A percentile compares a stretch with the other conserved stretches of the same genome.
Conservation (phyloP, 2,329 filamentous ascomycete genomes). For the Fusarium sp. region DNA sequence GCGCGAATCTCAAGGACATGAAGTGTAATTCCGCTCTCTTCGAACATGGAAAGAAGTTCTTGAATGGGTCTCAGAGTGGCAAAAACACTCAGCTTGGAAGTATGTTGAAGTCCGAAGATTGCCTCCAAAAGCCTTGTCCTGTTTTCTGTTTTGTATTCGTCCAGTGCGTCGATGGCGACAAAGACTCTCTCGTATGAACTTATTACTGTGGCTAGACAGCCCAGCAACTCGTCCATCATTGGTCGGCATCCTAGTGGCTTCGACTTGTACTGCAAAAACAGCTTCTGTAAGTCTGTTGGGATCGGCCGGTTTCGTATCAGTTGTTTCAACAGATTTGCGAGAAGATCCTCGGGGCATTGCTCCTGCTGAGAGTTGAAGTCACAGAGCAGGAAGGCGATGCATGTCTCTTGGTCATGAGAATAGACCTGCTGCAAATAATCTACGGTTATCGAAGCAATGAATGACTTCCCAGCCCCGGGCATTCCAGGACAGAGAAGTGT, state of each 20-base stretch:
- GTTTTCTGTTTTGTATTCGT: background rate
- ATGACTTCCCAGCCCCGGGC: background rate
- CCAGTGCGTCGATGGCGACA: background rate
- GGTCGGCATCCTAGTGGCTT: background rate
- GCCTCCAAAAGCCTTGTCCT: background rate
- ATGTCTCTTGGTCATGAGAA: background rate
- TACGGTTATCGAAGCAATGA: background rate
- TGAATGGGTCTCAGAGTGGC: background rate
- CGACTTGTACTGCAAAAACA: background rate
- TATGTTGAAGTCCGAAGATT: background rate
- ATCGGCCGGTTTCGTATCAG: background rate
- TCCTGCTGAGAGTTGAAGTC: background rate
- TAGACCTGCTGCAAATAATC: background rate
- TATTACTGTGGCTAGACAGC: background rate
- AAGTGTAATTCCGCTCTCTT: background rate
- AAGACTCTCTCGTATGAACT: background rate
- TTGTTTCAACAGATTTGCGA: background rate
- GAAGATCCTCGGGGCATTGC: background rate
- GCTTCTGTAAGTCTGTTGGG: background rate
- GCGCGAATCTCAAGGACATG: background rate
- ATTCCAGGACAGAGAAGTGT: background rate
- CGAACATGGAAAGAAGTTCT: background rate
- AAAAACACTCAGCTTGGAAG: background rate
- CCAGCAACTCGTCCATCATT: background rate
- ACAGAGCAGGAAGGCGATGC: background rate